Evolutionary conservation across 352 stramenopile species (phyloP), one percentile per base, ranked within the genome.

Genomic region (Lagenidium giganteum): DNA sequence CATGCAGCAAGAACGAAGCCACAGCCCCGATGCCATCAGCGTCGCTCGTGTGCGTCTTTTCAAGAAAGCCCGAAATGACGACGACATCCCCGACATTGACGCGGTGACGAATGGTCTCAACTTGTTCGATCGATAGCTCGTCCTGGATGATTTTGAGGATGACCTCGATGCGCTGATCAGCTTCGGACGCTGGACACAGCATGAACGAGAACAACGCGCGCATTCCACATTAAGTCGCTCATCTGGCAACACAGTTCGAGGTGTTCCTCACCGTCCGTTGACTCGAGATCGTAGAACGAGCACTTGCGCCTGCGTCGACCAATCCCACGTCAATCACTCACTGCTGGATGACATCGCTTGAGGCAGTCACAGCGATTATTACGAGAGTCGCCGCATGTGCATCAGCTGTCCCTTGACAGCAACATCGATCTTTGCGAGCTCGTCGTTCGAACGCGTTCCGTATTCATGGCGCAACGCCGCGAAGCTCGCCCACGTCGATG

Each of bases 81-180:
- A 89, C 70, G 37, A 87, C 52, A 34, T 92, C 80, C 4, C 80
- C 80, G 21, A 88, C 57, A 32, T 77, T 86, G 38, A 88, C 39
- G 47, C 48, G 26, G 34, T 81, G 67, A 37, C 76, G 69, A 28
- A 92, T 76, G n/a, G 44, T 42, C 14, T 88, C 72, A 9, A 92
- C 48, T 5, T 86, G 42, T 14, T 86, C 80, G 11, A 63, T 54
- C 6, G 74, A 78, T 23, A 92, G 61, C 48, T 85, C 67, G 27
- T 58, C 52, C 25, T 80, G 63, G 21, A 87, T 78, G 52, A 89
- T 78, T 47, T 91, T 91, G 37, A 91, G 57, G 20, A 91, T 76
- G 31, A 87, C 74, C 48, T 91, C 79, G 22, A 91, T 36, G 17
- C 70, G 70, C 44, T n/a, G n/a, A n/a, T n/a, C n/a, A n/a, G n/a